Evolutionary conservation across 2,329 filamentous ascomycete genomes (phyloP), one percentile per base, ranked within the genome.

Genomic region (Colletotrichum abscissum): DNA sequence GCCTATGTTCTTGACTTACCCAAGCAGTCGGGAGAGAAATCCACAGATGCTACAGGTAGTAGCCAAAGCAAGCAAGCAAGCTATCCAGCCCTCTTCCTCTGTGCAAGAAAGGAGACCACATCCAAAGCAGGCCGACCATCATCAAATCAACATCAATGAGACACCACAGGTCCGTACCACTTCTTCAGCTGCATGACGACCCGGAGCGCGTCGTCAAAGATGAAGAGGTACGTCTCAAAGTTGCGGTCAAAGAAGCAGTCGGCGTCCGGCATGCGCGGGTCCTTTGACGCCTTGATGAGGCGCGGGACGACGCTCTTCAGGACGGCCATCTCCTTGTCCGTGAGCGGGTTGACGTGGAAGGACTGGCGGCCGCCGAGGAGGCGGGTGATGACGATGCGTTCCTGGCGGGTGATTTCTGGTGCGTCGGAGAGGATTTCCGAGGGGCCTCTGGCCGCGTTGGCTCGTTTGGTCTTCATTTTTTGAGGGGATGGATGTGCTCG

Each of bases 191-290:
- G 60, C 28, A 52, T 28, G 11, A 63, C 28, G 19, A 63, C 26
- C 4, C 60, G 42, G 16, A 63, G 14, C 6, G 49, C n/a, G n/a
- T 46, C n/a, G 5, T 30, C 49, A 30, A 52, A 63, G 6, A 52
- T 16, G 1, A 26, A 28, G 14, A n/a, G 6, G 42, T 63, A 16
- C 38, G 38, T 52, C 1, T 54, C 60, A 3, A 38, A 46, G n/a
- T 63, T 26, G 19, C 30, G 24, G 28, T 54, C 19, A 4, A 49
- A 63, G 42, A 63, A 63, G 26, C 60, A 26, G 11, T 54, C 46
- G n/a, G 60, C 42, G n/a, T 63, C 42, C n/a, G 60, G 60, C 60
- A 63, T 63, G 12, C 52, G 60, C 19, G 42, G 60, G 7, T 63
- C 60, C 19, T 54, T 63, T 12, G 60, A 28, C 16, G 60, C 60